Conservation (phyloP, 2,329 filamentous ascomycete genomes). For the Magnaporthiopsis rhizophila region DNA sequence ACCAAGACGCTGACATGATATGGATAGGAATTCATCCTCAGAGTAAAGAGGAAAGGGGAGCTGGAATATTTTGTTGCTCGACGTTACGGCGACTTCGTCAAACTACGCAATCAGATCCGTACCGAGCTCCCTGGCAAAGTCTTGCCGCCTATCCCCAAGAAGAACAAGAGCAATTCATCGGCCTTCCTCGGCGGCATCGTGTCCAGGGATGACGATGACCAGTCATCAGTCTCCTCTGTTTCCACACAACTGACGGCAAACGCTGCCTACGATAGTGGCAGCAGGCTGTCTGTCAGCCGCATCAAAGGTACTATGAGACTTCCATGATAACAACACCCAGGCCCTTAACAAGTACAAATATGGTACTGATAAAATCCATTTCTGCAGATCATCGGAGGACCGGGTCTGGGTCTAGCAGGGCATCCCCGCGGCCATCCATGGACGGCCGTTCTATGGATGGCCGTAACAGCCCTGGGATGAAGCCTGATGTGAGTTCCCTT, state of each 20-base stretch:
- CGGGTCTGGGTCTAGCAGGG: constrained; percentile 28
- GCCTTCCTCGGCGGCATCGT: constrained; percentile 46
- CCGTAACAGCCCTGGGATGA: constrained; percentile 1
- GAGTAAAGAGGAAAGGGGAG: constrained; percentile 71
- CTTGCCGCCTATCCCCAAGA: constrained; percentile 76
- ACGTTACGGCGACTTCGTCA: constrained; percentile 80
- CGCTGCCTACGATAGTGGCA: constrained; percentile 12
- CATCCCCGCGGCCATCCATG: constrained; percentile 34
- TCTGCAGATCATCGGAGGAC: constrained; percentile 27
- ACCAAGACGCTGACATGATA: background rate
- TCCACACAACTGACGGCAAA: constrained; percentile 56
- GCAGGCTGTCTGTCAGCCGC: constrained; percentile 36
- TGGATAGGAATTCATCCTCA: constrained; percentile 73
- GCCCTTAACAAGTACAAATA: background rate
- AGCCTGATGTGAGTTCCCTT: constrained; percentile 1
- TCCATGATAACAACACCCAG: background rate
- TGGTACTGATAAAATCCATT: background rate
- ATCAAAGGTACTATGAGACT: constrained; percentile 9
- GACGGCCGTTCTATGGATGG: constrained; percentile 23
- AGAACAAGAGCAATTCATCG: constrained; percentile 77
- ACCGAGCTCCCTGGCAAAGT: constrained; percentile 87
- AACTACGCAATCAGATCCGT: constrained; percentile 69
- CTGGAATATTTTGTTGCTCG: constrained; percentile 73
- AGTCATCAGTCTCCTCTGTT: constrained; percentile 70
- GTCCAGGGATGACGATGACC: constrained; percentile 63